A percentile compares a stretch with the other conserved stretches of the same genome.
phyloP scores from a whole-genome alignment of 768 basidiomycete species.

The Nevesoporus exiguus region DNA sequence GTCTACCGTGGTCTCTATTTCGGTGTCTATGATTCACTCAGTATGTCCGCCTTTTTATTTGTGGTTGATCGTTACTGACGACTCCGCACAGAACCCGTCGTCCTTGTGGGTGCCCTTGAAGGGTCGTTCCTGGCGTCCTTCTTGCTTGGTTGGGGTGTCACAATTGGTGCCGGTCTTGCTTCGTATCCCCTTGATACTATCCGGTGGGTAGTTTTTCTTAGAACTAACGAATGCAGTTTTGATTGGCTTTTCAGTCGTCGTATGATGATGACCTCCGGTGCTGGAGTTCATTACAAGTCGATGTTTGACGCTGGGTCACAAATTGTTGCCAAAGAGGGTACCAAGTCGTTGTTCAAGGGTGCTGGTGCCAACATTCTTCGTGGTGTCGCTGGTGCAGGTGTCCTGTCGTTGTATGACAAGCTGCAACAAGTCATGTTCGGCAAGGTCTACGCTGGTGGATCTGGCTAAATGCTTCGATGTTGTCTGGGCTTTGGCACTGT shows the following conservation, averaged over 20 bases:
- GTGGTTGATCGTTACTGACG: constrained; percentile 27
- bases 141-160: constrained; percentile 97
- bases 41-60: constrained; percentile 51
- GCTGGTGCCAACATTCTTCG: constrained; percentile 95
- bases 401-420: constrained; percentile 98
- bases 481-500: constrained; percentile 30
- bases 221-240: not conserved
- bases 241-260: constrained; percentile 72
- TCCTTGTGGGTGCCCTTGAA: constrained; percentile 92
- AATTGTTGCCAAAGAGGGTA: constrained; percentile 94
- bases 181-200: constrained; percentile 94
- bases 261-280: constrained; percentile 99
- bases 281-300: constrained; percentile 94
- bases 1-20: constrained; percentile 99
- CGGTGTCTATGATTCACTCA: constrained; percentile 93
- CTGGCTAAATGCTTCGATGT: constrained; percentile 22
- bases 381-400: constrained; percentile 99
- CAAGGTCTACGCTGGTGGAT: constrained; percentile 98
- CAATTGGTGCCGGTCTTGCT: constrained; percentile 98
- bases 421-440: constrained; percentile 94
- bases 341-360: constrained; percentile 97
- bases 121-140: constrained; percentile 98
- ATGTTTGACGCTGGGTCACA: constrained; percentile 97
- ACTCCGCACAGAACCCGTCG: constrained; percentile 74
- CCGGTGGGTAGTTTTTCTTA: constrained; percentile 42